Base-by-base conservation (phyloP, 164 flowering plant species). In the Pachysandra terminalis region DNA sequence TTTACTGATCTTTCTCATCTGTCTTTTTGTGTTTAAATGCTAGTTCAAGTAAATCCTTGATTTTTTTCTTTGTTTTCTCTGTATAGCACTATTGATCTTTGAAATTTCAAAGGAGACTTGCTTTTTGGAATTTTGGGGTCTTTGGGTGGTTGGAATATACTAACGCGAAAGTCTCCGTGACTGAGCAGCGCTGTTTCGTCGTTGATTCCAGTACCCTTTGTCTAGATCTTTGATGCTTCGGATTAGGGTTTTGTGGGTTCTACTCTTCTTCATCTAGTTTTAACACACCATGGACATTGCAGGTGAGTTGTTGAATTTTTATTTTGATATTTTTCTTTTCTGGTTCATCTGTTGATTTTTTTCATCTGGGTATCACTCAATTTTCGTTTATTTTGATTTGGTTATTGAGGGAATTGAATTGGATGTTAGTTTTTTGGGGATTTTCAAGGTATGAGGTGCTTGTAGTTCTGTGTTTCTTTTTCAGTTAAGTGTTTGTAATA, bases 271-370 rank as follows among this genome's bases (percentile, higher is more conserved):
- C 52, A 12, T 48, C 21, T 17, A 19, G n/a, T 19, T 52, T 19
- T 52, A 19, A 19, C 3, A 28, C 7, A 53, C 19, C 48, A 24
- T 22, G 48, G 65, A 22, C 13, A 21, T 26, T 25, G 54, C 69
- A 74, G 73, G 73, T 74, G 22, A 45, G 66, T 65, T 27, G 22
- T 66, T 17, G 23, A 32, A 19, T 45, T 72, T 26, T 24, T 25
- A 10, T 3, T 16, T 9, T 52, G 10, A 3, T 3, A 3, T 3
- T 45, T 3, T 45, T 5, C 15, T 45, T 45, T 45, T 45, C 51
- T 45, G 4, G 17, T 13, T 64, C 58, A 60, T 45, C 17, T 64
- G 60, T 61, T 63, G 54, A 19, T 53, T 55, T 28, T 55, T 28
- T 52, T 45, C 22, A 19, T 21, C 23, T 61, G 56, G 58, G 67